phyloP scores from a whole-genome alignment of 139 green algal genomes.

The Picochlorum sp. region DNA sequence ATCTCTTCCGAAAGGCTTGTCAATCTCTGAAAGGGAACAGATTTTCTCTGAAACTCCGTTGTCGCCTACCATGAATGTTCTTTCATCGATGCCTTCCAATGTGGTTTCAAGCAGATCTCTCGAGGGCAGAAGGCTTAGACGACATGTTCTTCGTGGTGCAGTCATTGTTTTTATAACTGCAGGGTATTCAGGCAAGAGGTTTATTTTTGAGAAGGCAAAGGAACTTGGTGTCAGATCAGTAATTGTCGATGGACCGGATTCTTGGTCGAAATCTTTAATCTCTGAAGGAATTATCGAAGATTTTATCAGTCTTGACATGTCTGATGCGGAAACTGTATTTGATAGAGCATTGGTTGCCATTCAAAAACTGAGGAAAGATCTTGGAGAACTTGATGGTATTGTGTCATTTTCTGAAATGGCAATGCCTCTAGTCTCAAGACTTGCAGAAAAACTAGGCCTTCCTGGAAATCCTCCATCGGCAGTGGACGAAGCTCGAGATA shows the following conservation, averaged over 20 bases:
- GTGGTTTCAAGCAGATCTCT: slow-evolving; percentile 30
- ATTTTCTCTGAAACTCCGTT: slow-evolving; percentile 43
- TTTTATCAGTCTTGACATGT: slow-evolving; percentile 77
- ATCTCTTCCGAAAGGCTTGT: slow-evolving; percentile 55
- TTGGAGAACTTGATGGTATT: slow-evolving; percentile 71
- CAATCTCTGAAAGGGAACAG: slow-evolving; percentile 30
- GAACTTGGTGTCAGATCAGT: slow-evolving; percentile 66
- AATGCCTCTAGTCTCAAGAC: slow-evolving; percentile 61
- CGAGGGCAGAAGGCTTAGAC: slow-evolving; percentile 46
- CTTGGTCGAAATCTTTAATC: slow-evolving; percentile 43
- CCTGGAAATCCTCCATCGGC: slow-evolving; percentile 37
- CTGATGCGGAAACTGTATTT: slow-evolving; percentile 63
- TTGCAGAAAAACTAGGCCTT: slow-evolving; percentile 70
- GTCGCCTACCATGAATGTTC: slow-evolving; percentile 35
- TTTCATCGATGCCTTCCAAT: slow-evolving; percentile 28
- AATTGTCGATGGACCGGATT: slow-evolving; percentile 77
- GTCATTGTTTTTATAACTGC: slow-evolving; percentile 79
- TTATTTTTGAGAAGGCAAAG: slow-evolving; percentile 82
- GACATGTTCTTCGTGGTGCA: slow-evolving; percentile 57
- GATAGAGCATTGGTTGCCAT: slow-evolving; percentile 55
- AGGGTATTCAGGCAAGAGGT: slow-evolving; percentile 67
- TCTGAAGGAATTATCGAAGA: slow-evolving; percentile 63
- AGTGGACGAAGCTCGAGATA: slow-evolving; percentile 77
- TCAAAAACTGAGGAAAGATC: slow-evolving; percentile 29
- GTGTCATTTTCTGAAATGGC: slow-evolving; percentile 83